Base-by-base conservation (phyloP, 495 filamentous ascomycete genomes). In the Annulohypoxylon stygium region DNA sequence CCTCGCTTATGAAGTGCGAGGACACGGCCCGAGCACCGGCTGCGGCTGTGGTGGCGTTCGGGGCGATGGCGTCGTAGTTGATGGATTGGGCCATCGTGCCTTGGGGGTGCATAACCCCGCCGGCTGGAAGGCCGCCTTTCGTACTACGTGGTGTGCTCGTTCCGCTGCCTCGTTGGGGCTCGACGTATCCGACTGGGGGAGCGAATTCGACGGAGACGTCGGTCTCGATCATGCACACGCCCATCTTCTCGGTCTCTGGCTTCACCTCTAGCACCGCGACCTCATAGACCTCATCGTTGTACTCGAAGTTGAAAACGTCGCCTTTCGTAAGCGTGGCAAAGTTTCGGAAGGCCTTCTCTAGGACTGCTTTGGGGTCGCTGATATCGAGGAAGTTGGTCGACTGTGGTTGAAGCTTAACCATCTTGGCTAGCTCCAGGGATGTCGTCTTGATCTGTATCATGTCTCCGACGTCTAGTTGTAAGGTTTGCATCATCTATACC, bases 71-170 rank as follows among this genome's bases (percentile, higher is more conserved):
- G 47, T 93, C 88, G 79, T 98, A 99, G 83, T 98, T 98, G 83
- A 99, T 97, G 14, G 93, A 88, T 77, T 97, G 93, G 2, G 97
- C 95, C 96, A 99, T 99, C 33, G 91, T 94, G 6, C 96, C 96
- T 67, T 96, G 91, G 48, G 84, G 88, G 76, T 97, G 92, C 66
- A 97, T 77, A 41, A 91, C 79, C 8, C 93, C 94, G 14, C 93
- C 93, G 7, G 86, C 81, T 4, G 91, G 90, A 6, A 92, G 71
- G n/a, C 86, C 89, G 11, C 80, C 79, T 3, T 75, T 71, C 5
- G 64, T 75, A 58, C 84, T 87, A 45, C 88, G 88, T 14, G 88
- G 87, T 7, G 88, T 88, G 71, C 85, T 88, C 62, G 91, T 94
- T 0, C 93, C 88, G 59, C 85, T 87, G 39, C 80, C 81, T 39